Base-by-base conservation (phyloP, 495 filamentous ascomycete species). In the Penicillium bovifimosum region DNA sequence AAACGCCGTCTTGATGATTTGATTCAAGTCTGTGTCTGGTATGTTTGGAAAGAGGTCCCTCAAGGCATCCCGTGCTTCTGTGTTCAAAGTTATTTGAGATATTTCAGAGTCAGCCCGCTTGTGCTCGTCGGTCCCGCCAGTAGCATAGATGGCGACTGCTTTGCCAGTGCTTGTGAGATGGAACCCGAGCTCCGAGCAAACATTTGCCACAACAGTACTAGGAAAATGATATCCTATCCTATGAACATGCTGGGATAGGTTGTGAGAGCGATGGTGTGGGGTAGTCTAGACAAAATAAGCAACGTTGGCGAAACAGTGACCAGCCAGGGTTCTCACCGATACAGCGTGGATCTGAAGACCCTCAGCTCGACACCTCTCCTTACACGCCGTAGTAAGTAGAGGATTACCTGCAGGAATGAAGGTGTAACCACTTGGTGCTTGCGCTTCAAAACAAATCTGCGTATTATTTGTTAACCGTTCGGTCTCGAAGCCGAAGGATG, bases 11-110 rank as follows among this genome's bases (percentile, higher is more conserved):
- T 81, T 75, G 35, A 95, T 82, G 44, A 96, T 89, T 58, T 81
- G 72, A 47, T 83, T 75, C n/a, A 90, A 69, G 66, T 95, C 90
- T 31, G 79, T 78, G 38, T 86, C 73, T 1, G 91, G 91, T 53
- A 96, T 92, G 46, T 87, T 84, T 1, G 91, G 91, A 62, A 95
- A 96, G 9, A 95, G 71, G 59, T 96, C 91, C 51, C 75, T 78
- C 27, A 96, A 80, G 0, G 86, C 84, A 18, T 80, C 81, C 63
- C 85, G 76, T 50, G 88, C 86, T 64, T 91, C 84, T 28, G 76
- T 79, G 57, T 88, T 83, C 53, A 90, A 84, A 33, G 83, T 82
- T 14, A 75, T 74, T 62, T 88, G 87, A 51, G 68, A 69, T 18
- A 55, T 56, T 13, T 74, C 68, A 8, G 67, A 61, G 24, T 65